Evolutionary conservation across 2,329 filamentous ascomycete species (phyloP), one percentile per base, ranked within the genome.

Genomic region (Trichoderma oligosporum): DNA sequence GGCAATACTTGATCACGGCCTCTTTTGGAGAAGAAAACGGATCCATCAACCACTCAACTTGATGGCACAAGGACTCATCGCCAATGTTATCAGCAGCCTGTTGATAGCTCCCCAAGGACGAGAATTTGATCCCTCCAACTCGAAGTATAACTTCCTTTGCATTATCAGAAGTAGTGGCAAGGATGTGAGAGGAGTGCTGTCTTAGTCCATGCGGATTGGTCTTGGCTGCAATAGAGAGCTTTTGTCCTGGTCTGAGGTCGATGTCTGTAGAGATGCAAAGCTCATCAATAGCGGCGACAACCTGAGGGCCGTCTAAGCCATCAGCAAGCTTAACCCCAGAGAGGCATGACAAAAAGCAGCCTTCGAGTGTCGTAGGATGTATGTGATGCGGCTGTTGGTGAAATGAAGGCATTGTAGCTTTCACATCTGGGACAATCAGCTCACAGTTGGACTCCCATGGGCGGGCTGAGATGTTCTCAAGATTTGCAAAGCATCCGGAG

Each of bases 321-420:
- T 44, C 20, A 9, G 42, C 56, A 25, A 54, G 20, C 4, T 49
- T 53, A 18, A 54, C 41, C 2, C 55, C 55, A 7, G 58, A 20
- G 5, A 58, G 42, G 11, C 39, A 48, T 29, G 55, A 33, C 48
- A 54, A 46, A 27, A 60, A 54, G 41, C 48, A 60, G 31, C 49
- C 54, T 25, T 62, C 60, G 7, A 61, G 51, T 7, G 51, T 58
- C 1, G 60, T 58, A 8, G 61, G 60, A 24, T 61, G 60, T 14
- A 60, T 52, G 51, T 56, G 39, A 46, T 62, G 60, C 7, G 51
- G 54, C 24, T 60, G 57, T n/a, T 61, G 46, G 25, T 56, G 47
- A 7, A 27, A 25, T 4, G 45, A 44, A 5, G 61, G 61, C 61
- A 62, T 61, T 9, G 16, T 54, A 1, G 31, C 33, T 16, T 46